Base-by-base conservation (phyloP, 2,329 filamentous ascomycete genomes). In the Nannizzia gypsea region DNA sequence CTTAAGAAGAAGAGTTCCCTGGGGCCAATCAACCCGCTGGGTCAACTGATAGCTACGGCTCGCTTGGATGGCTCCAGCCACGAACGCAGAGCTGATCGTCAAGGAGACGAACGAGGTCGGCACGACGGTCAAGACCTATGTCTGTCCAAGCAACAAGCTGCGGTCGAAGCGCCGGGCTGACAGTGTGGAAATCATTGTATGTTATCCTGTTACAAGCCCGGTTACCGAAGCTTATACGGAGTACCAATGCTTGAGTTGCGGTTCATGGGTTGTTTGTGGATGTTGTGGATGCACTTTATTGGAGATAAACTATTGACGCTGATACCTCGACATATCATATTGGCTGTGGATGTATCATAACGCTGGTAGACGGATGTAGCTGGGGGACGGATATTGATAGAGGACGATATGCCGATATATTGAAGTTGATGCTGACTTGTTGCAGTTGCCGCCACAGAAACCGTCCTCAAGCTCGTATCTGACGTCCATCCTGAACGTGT, bases 401-500 rank as follows among this genome's bases (percentile, higher is more conserved):
- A 26, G 22, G n/a, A n/a, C n/a, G n/a, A n/a, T 11, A 36, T 36
- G 1, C 31, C 4, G 31, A 36, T 11, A 13, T 36, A 11, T 11
- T 36, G 31, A 13, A 36, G 31, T 36, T 11, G 31, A 31, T 55
- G n/a, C 38, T 42, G n/a, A 17, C 26, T 5, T 24, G 42, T 17
- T 46, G 20, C 20, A 26, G 17, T 56, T n/a, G 54, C 44, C 57
- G 9, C 57, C 60, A 64, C 64, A 57, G 34, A 58, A 64, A 63
- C 69, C 68, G 67, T 59, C 66, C 31, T 36, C 63, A 5, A 63
- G 63, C 34, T 59, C 63, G 11, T 60, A 72, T 26, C 20, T 67
- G 69, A 65, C 73, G 73, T 65, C 71, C 64, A 63, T 83, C 1
- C 70, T 90, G 46, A 85, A 89, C 65, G 82, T 91, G 28, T 95